Conservation (phyloP, 208 protist species). For the Phytomonas sp. region DNA sequence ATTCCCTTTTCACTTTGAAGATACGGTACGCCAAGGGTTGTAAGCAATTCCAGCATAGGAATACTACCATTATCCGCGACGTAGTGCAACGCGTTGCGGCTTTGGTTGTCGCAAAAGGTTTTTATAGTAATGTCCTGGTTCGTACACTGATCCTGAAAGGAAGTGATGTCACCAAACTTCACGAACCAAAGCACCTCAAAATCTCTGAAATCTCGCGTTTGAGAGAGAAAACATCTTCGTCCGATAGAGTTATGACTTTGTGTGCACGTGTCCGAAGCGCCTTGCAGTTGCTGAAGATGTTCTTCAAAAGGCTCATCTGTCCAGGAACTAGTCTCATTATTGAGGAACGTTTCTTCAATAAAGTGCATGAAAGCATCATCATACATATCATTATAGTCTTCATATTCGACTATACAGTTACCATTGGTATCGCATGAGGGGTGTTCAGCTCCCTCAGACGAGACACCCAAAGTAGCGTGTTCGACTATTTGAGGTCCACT, state of each 20-base stretch:
- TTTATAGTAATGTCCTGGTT: conserved; percentile 23
- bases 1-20: conserved; percentile 48
- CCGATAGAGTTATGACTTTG: conserved; percentile 4
- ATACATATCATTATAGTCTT: conserved; percentile 18
- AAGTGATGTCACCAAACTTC: conserved; percentile 71
- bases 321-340: conserved; percentile 1
- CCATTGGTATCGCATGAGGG: conserved; percentile 3
- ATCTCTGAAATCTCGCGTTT: conserved; percentile 40
- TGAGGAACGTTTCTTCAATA: conserved; percentile 22
- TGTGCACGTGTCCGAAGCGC: not conserved
- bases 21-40: conserved; percentile 41
- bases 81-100: conserved; percentile 77
- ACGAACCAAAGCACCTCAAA: conserved; percentile 80
- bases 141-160: conserved; percentile 41
- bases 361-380: conserved; percentile 16
- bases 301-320: not conserved
- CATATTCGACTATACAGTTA: conserved; percentile 17
- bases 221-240: conserved; percentile 19
- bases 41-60: conserved; percentile 31
- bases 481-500: not conserved
- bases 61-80: conserved; percentile 59
- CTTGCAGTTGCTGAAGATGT: conserved; percentile 16
- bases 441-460: not conserved
- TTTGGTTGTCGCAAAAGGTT: conserved; percentile 62
- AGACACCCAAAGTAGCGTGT: too few species aligned